Conservation (phyloP, 345 rosid species). For the Hirschfeldia incana region DNA sequence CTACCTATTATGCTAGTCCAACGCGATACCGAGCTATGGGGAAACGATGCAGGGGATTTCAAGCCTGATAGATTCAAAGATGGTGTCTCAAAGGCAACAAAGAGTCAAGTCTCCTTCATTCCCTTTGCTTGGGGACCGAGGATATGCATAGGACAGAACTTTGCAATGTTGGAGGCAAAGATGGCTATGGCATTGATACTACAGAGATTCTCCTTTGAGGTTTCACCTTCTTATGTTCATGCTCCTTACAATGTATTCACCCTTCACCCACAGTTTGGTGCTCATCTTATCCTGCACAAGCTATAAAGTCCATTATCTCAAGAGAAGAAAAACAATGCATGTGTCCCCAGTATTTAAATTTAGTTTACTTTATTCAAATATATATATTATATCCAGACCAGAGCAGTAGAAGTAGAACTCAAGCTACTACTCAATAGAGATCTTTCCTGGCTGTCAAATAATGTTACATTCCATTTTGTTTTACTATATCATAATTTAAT, state of each 20-base stretch:
- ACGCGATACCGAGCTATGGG: constrained; percentile 52
- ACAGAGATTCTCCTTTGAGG: constrained; percentile 48
- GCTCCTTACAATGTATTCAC: constrained; percentile 41
- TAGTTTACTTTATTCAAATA: not conserved
- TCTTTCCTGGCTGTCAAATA: not conserved
- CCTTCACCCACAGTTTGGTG: constrained; percentile 50
- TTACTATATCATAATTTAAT: not conserved
- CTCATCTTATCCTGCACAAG: constrained; percentile 27
- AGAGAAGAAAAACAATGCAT: not conserved
- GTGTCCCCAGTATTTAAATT: not conserved
- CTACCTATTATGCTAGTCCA: constrained; percentile 43
- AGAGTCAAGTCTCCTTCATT: constrained; percentile 39
- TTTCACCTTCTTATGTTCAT: constrained; percentile 52
- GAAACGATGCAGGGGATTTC: constrained; percentile 59
- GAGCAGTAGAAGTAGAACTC: not conserved
- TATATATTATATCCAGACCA: not conserved
- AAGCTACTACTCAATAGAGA: not conserved
- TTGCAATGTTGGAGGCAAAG: constrained; percentile 56
- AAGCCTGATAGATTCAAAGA: constrained; percentile 52
- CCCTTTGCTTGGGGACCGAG: constrained; percentile 42
- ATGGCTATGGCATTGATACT: constrained; percentile 49
- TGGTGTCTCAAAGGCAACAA: constrained; percentile 55
- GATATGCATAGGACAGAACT: constrained; percentile 58
- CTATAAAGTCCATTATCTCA: not conserved
- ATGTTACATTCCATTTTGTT: not conserved